Conservation (phyloP, 1,284 basidiomycete species). For the Cryptococcus amylolentus region DNA sequence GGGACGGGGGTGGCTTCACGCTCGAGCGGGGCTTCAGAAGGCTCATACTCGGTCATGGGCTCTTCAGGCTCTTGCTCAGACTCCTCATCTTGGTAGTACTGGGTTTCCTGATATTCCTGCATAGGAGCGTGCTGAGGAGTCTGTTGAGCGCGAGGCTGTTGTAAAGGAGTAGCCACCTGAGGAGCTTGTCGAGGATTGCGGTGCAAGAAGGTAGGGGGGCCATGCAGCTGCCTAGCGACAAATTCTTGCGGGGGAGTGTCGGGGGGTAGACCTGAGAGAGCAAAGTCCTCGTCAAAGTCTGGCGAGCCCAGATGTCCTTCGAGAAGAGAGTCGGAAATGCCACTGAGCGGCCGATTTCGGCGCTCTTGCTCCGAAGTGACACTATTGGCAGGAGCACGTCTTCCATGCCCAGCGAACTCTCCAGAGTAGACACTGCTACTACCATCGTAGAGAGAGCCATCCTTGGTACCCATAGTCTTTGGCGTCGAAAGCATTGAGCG, state of each 20-base stretch:
- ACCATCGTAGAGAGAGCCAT: conserved; percentile 34
- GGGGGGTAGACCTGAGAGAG: conserved; percentile 39
- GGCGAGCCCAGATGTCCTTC: conserved; percentile 23
- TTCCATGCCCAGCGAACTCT: conserved; percentile 21
- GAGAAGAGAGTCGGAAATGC: conserved; percentile 30
- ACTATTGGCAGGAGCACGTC: conserved; percentile 35
- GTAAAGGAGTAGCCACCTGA: conserved; percentile 4
- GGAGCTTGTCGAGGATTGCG: conserved; percentile 9
- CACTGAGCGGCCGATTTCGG: conserved; percentile 9
- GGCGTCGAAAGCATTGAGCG: conserved; percentile 7
- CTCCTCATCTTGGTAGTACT: conserved; percentile 4
- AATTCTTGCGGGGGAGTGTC: conserved; percentile 33
- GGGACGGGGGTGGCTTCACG: conserved; percentile 6
- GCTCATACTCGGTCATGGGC: conserved; percentile 8
- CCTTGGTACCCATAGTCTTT: conserved; percentile 14
- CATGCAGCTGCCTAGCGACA: conserved; percentile 13
- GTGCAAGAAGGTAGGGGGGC: conserved; percentile 16
- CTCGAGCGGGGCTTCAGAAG: conserved; percentile 4
- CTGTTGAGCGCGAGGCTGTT: conserved; percentile 6
- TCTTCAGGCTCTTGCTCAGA: conserved; percentile 3
- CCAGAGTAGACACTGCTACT: conserved; percentile 32
- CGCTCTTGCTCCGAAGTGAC: conserved; percentile 23
- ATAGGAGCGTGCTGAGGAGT: conserved; percentile 5
- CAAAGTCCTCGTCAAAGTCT: conserved; percentile 43
- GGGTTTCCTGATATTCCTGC: conserved; percentile 9